Base-by-base conservation (phyloP, 495 filamentous ascomycete genomes). In the Penicillium fimorum region DNA sequence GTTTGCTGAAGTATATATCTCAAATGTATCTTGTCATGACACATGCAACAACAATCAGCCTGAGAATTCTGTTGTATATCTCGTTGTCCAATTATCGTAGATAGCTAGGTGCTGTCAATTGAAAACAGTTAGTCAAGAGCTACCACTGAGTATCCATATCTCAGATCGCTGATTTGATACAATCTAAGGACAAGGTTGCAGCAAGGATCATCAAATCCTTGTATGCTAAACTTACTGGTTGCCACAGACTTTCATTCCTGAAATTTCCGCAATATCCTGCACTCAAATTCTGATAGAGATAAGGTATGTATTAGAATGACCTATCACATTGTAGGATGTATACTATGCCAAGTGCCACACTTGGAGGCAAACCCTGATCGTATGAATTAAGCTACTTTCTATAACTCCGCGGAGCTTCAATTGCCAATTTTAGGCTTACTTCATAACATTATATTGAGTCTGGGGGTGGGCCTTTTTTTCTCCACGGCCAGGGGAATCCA, bases 91-190 rank as follows among this genome's bases (percentile, higher is more conserved):
- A 38, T 45, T 53, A 13, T 13, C 37, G 18, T 8, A 6, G 25
- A 38, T 33, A 30, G 22, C 20, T 33, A 29, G 6, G 24, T 24
- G 24, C n/a, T 50, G 47, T 44, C 13, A 33, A 45, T 42, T 4
- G n/a, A 32, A 42, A 52, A 30, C 2, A 15, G 29, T 59, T 42
- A 50, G 50, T 54, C 50, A 59, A 62, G 54, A 29, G 40, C 30
- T 45, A 29, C 22, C 10, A 5, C 15, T 25, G 41, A 53, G 22
- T 55, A 58, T 27, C 25, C 25, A 27, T 55, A 61, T 61, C 61
- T 42, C 22, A 11, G 9, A 15, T 29, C 47, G 30, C 47, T 64
- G 58, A 64, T 61, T 64, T 47, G 61, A 55, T 25, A 32, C 35
- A 56, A n/a, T 3, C 15, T 2, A 38, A 38, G 15, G 37, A 52